Percentiles rank a stretch among this genome's conserved stretches.
These are phyloP conservation scores for Diospyros kaki DNA, from an alignment of 148 eudicot species.

Conservation along the genomic window DNA sequence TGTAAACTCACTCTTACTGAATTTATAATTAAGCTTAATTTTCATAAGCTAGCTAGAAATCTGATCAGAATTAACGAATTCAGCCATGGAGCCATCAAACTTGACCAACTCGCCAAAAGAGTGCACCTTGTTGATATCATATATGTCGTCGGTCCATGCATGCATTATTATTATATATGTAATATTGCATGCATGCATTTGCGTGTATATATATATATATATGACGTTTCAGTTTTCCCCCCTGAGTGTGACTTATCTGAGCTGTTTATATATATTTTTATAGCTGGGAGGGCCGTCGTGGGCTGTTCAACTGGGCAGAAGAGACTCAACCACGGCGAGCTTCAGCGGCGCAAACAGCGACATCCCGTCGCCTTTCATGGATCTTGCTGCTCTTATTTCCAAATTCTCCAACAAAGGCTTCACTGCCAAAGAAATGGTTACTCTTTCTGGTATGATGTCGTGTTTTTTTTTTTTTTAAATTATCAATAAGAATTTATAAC, in stretches of 20 bases:
- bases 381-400: constrained; percentile 17
- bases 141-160: no score
- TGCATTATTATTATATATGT: no score
- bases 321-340: constrained; percentile 23
- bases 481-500: no score
- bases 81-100: no score
- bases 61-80: no score
- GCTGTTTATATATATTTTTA: not conserved
- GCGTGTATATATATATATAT: no score
- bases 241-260: not conserved
- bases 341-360: constrained; percentile 14
- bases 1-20: no score
- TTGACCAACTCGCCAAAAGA: no score
- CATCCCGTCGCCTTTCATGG: constrained; percentile 16
- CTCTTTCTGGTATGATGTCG: constrained; percentile 15
- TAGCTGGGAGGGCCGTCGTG: constrained; percentile 20
- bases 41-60: no score
- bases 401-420: constrained; percentile 22
- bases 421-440: constrained; percentile 21
- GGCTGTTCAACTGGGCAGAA: constrained; percentile 21
- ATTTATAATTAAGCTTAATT: no score
- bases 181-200: no score
- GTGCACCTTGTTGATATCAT: no score
- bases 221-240: not conserved
- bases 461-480: not conserved